Percentiles rank a stretch among this genome's conserved stretches.
Conservation (phyloP, 352 stramenopile species). For the Globisporangium yorkense region DNA sequence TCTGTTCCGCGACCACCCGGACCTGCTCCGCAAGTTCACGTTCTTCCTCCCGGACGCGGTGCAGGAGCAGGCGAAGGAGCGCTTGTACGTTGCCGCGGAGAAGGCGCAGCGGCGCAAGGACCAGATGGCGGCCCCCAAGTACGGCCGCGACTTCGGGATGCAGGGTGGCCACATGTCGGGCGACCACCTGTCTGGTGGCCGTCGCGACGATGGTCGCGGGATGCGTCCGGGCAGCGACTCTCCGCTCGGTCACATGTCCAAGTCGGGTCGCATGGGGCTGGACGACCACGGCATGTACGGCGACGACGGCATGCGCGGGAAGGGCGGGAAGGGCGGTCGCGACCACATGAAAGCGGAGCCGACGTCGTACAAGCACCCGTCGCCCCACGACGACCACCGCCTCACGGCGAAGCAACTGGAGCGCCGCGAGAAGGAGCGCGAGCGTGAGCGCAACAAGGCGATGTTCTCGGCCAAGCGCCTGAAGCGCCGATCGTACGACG, state of each 20-base stretch:
- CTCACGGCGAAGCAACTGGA: constrained; percentile 54
- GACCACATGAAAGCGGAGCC: constrained; percentile 26
- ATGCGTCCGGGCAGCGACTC: constrained; percentile 31
- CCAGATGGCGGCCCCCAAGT: constrained; percentile 47
- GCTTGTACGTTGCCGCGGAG: constrained; percentile 92
- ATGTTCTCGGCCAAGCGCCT: constrained; percentile 67
- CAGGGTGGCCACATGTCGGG: background rate
- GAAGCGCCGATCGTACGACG: constrained; percentile 64
- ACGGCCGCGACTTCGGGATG: constrained; percentile 9
- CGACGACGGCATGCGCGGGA: constrained; percentile 26
- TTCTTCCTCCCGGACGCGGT: constrained; percentile 99
- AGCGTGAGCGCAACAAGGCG: constrained; percentile 69
- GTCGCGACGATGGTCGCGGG: constrained; percentile 34
- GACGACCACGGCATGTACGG: constrained; percentile 39
- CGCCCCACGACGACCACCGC: constrained; percentile 41
- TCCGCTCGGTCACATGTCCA: constrained; percentile 45
- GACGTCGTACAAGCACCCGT: constrained; percentile 36
- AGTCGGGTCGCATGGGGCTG: constrained; percentile 27
- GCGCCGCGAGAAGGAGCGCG: constrained; percentile 69
- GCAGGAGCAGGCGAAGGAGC: constrained; percentile 95
- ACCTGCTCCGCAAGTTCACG: constrained; percentile 99
- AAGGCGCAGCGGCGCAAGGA: constrained; percentile 91
- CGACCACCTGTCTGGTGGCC: constrained; percentile 10
- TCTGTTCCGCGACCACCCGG: constrained; percentile 98
- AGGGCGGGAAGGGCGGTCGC: constrained; percentile 26